These are phyloP conservation scores for Quercus lobata DNA, from an alignment of 331 rosid genomes.

Conservation along the genomic window DNA sequence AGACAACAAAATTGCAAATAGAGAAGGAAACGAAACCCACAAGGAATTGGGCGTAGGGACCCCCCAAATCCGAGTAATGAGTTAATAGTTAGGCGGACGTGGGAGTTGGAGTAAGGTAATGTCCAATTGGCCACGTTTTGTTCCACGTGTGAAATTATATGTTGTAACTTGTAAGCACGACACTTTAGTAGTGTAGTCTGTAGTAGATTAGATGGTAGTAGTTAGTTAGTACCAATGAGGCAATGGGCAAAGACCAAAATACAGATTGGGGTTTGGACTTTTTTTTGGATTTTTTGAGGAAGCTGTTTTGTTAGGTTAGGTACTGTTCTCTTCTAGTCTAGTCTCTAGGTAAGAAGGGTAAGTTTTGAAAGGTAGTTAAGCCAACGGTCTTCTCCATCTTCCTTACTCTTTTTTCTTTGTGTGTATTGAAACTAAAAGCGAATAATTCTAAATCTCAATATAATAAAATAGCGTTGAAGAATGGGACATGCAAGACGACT, in stretches of 20 bases:
- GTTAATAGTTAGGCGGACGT: neutral
- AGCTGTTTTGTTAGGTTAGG: conserved; percentile 28
- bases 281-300: neutral
- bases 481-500: conserved; percentile 11
- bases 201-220: too few relatives aligned
- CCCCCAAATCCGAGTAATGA: neutral
- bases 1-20: neutral
- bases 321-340: neutral
- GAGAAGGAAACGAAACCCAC: neutral
- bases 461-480: neutral
- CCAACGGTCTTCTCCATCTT: conserved; percentile 16
- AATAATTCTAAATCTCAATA: neutral
- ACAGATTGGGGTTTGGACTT: neutral
- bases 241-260: neutral
- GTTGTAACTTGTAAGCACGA: neutral
- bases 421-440: neutral
- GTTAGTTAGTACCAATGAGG: neutral
- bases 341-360: neutral
- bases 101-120: neutral
- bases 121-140: neutral
- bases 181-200: neutral
- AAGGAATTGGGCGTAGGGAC: neutral
- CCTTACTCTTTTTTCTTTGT: neutral
- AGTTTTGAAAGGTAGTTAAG: conserved; percentile 47
- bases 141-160: neutral